Base-by-base conservation (phyloP, 163 green algal species). In the Scenedesmus sp. region DNA sequence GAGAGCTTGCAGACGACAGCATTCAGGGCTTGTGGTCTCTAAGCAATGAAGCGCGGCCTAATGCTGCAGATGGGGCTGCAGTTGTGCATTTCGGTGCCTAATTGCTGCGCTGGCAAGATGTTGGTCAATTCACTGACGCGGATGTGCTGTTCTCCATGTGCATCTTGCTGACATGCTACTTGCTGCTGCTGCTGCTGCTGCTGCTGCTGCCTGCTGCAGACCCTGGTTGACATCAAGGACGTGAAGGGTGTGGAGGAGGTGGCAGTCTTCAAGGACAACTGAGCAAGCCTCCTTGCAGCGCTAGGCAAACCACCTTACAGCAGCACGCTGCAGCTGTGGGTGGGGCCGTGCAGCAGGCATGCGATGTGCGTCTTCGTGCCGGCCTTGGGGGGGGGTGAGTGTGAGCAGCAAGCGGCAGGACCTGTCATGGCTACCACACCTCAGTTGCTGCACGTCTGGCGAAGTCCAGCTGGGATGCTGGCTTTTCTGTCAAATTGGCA, bases 221-320 rank as follows among this genome's bases (percentile, higher is more conserved):
- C 91, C 7, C 42, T 97, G 44, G 49, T 49, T 33, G 89, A 79
- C 43, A 94, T 97, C 43, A 61, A 37, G 43, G 61, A 87, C 18
- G 88, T 97, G n/a, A 93, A 94, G 30, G 95, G 95, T 49, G 89
- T 97, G 2, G 56, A 95, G 70, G 95, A 97, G 94, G 82, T 92
- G 33, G 92, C 95, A 2, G 49, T 95, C 22, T 97, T 97, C 91
- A 96, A 94, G 84, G 94, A 96, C 65, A 40, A 76, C 65, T 76
- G 30, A 76, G 65, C 30, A 85, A 83, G 92, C 43, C 6, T 0
- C 70, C 30, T 90, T 42, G 35, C 72, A 46, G 72, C 72, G 46
- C 12, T 49, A 5, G 35, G 65, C 30, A 81, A 35, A 49, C 35
- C 72, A 46, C 30, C 33, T 15, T 43, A 12, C 33, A 3, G 2